A percentile compares a stretch with the other conserved stretches of the same genome.
Evolutionary conservation across 2,329 filamentous ascomycete genomes (phyloP).

Genomic region (Allantophomopsis lycopodina): DNA sequence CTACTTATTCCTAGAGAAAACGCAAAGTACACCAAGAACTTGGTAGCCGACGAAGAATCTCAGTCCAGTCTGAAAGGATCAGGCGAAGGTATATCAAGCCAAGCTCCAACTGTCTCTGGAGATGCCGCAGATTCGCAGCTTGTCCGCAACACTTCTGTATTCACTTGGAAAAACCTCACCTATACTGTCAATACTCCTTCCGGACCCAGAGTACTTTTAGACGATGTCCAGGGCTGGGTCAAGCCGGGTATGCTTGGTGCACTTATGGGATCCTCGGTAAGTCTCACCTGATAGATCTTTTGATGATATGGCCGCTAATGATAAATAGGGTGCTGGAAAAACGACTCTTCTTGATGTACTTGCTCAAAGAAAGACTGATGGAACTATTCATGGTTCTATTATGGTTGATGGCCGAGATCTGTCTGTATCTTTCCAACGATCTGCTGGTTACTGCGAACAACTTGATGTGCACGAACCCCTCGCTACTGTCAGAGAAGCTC

Average conservation of each 20-base stretch:
- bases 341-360: conserved; percentile 78
- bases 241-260: conserved; percentile 57
- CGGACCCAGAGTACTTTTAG: conserved; percentile 55
- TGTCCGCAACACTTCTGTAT: conserved; percentile 50
- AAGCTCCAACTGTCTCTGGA: conserved; percentile 4
- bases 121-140: conserved; percentile 25
- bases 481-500: conserved; percentile 71
- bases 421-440: conserved; percentile 68
- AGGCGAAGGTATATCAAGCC: not conserved
- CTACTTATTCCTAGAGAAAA: conserved; percentile 50
- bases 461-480: conserved; percentile 78
- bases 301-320: conserved; percentile 68
- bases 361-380: conserved; percentile 75
- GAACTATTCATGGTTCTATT: conserved; percentile 76
- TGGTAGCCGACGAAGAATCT: conserved; percentile 33
- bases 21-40: conserved; percentile 17
- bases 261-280: conserved; percentile 31
- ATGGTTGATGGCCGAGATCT: conserved; percentile 45
- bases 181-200: conserved; percentile 52
- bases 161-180: conserved; percentile 59
- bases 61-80: conserved; percentile 3
- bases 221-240: conserved; percentile 72
- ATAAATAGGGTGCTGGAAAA: conserved; percentile 67
- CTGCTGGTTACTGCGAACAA: conserved; percentile 66
- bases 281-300: conserved; percentile 53